Base-by-base conservation (phyloP, 2,329 filamentous ascomycete genomes). In the Penicillium sp. region DNA sequence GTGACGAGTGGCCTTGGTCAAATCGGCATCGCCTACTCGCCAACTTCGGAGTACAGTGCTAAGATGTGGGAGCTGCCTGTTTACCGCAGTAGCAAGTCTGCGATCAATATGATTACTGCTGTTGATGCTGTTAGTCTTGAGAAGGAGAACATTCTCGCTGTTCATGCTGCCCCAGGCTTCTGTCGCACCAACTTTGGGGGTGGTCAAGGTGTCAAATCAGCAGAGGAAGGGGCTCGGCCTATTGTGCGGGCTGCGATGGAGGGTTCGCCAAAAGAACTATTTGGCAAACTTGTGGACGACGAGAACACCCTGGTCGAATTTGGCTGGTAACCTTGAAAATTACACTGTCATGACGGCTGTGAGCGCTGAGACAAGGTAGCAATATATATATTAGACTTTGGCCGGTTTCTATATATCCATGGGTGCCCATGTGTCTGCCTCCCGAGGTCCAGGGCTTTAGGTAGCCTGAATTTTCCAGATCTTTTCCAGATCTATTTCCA, bases 1-100 rank as follows among this genome's bases (percentile, higher is more conserved):
- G 55, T 57, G 13, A 48, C 55, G 5, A 55, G 49, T 24, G 49
- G 53, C 13, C 39, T 50, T 13, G 48, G 47, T 24, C 42, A 47
- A 21, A 44, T 57, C 16, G 48, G 52, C 11, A 49, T 54, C 5
- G 52, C 52, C 3, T 27, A 38, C 45, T 46, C 45, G 21, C 45
- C 45, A 3, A 38, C 45, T 36, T 46, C 32, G n/a, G 45, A 46
- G 1, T 54, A 54, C 10, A 56, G 14, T 29, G 54, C 34, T 10
- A 42, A 38, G 34, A 11, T 40, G 5, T 55, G 27, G 14, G 36
- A 53, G 9, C 29, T 55, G 14, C 48, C 53, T 1, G 21, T 47
- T 18, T 52, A 47, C 21, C 27, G 53, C 22, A 43, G 53, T 10
- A 52, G 53, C 48, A 48, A 55, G 36, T 14, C 43, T 1, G 53